Percentiles rank a stretch among this genome's conserved stretches.
Conservation (phyloP, 768 basidiomycete species). For the Termitomyces sp. region DNA sequence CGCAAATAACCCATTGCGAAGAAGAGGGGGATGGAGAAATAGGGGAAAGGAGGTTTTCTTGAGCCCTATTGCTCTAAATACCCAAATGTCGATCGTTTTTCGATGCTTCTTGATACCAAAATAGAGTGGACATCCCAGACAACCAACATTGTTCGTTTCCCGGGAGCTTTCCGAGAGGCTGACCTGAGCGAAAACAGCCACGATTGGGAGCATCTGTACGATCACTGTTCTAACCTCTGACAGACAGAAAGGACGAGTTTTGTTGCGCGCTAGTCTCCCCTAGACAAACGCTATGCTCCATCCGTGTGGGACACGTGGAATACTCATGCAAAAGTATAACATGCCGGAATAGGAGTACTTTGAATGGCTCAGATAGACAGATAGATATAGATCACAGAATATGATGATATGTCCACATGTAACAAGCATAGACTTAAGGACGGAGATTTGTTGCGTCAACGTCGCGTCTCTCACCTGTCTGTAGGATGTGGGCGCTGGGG, state of each 20-base stretch:
- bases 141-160: constrained; percentile 8
- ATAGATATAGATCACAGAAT: neutral
- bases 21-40: constrained; percentile 4
- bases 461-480: no score
- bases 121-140: constrained; percentile 9
- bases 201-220: neutral
- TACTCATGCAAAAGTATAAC: neutral
- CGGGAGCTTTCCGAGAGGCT: neutral
- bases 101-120: constrained; percentile 19
- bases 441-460: neutral
- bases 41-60: neutral
- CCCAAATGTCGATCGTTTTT: constrained; percentile 10
- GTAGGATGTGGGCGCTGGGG: neutral
- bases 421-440: neutral
- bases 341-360: no score
- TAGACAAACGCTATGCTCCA: neutral
- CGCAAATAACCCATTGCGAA: constrained; percentile 12
- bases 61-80: neutral
- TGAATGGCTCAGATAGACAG: no score
- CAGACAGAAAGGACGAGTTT: neutral
- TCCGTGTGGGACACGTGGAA: constrained; percentile 1
- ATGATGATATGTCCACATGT: neutral
- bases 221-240: no score
- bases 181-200: neutral
- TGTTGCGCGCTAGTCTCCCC: neutral